Base-by-base conservation (phyloP, 2,329 filamentous ascomycete species). In the Hymenotorrendiella dingleyae region DNA sequence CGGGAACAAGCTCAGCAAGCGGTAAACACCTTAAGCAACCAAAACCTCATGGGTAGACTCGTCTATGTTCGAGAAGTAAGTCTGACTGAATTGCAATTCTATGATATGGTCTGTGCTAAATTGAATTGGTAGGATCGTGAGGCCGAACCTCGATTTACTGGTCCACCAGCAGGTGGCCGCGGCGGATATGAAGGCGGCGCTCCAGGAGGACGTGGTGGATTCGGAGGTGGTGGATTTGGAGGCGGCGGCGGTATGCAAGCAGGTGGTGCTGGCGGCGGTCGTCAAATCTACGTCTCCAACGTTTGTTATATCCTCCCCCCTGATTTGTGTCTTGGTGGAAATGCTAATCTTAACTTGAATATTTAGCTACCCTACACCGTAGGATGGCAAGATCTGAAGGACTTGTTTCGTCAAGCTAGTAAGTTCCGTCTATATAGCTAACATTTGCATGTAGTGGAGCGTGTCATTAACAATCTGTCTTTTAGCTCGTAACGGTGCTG, bases 331-430 rank as follows among this genome's bases (percentile, higher is more conserved):
- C 40, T 47, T 67, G 42, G 64, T 55, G 41, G 43, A 44, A 42
- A 44, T 50, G 45, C 46, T 41, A 40, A 59, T 56, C 67, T 40
- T 72, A 57, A 67, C 64, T 59, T 52, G 47, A 61, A 58, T 52
- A 47, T 43, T 51, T 57, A 98, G 93, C 86, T 98, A 57, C 93
- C 93, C 16, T 98, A 90, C 71, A 94, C 88, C 54, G 87, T 94
- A 58, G 93, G 93, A 64, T 98, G 93, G 93, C 93, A 98, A 70
- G 93, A 98, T 67, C 72, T 98, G 57, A 98, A 98, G 72, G 93
- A 98, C 67, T 76, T 98, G 55, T 98, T 98, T 76, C 86, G 93
- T 62, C 90, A 96, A 77, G 90, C 93, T 70, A 87, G 90, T 95
- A 75, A 76, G 88, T 74, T 38, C 48, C 47, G 42, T 46, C 54